A percentile compares a stretch with the other conserved stretches of the same genome.
Evolutionary conservation across 2,329 filamentous ascomycete genomes (phyloP).

Genomic region (Xylariaceae sp.): DNA sequence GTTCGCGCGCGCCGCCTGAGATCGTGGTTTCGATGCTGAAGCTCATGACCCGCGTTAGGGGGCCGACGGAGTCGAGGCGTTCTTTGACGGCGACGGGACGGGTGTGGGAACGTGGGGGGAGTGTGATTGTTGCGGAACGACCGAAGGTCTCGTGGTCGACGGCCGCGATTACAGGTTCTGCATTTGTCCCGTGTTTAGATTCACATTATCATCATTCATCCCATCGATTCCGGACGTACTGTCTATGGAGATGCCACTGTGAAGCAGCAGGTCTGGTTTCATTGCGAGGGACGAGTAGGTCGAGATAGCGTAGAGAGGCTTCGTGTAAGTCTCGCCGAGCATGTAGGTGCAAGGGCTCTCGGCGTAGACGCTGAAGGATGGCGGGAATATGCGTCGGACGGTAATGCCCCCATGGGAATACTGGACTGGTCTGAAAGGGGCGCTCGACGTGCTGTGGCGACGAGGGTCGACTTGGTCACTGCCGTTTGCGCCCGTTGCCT

Average conservation of each 20-base stretch:
- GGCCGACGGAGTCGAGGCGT: slow-evolving; percentile 8
- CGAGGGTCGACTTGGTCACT: neutral
- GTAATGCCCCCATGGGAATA: neutral
- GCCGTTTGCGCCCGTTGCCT: slow-evolving; percentile 7
- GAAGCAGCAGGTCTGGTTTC: slow-evolving; percentile 7
- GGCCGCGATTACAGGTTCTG: slow-evolving; percentile 10
- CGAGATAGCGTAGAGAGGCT: slow-evolving; percentile 11
- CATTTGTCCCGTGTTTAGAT: neutral
- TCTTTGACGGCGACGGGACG: neutral
- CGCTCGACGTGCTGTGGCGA: neutral
- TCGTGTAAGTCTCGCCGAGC: slow-evolving; percentile 1
- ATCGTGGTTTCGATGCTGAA: slow-evolving; percentile 35
- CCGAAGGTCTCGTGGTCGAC: slow-evolving; percentile 6
- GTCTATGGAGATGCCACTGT: neutral
- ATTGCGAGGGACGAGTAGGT: neutral
- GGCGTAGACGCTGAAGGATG: slow-evolving; percentile 8
- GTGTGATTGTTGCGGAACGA: slow-evolving; percentile 22
- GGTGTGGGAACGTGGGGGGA: slow-evolving; percentile 25
- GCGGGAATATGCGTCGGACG: slow-evolving; percentile 5
- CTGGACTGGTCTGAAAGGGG: neutral
- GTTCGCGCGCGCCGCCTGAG: slow-evolving; percentile 28
- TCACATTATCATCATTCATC: neutral
- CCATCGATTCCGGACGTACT: slow-evolving; percentile 1
- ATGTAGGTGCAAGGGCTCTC: neutral
- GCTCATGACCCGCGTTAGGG: slow-evolving; percentile 17